Percentiles rank a stretch among this genome's conserved stretches.
Evolutionary conservation across 2,329 filamentous ascomycete species (phyloP).

Genomic region (Curvularia lunata): DNA sequence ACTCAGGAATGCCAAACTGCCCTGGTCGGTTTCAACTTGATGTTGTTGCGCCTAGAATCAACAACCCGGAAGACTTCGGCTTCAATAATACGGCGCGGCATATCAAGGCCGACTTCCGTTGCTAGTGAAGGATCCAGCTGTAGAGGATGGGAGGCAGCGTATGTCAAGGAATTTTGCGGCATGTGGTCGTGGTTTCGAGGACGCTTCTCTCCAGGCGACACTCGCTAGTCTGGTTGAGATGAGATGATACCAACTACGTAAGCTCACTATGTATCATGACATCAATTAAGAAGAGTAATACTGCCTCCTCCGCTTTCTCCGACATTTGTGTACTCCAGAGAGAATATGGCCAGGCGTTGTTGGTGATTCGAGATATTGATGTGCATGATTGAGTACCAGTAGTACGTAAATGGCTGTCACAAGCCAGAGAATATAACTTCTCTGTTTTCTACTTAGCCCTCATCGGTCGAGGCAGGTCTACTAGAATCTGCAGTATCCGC

Average conservation of each 20-base stretch:
- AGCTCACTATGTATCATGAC: not conserved
- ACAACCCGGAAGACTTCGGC: not conserved
- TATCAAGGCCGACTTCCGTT: not conserved
- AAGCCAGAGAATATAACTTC: not conserved
- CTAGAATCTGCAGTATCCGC: not conserved
- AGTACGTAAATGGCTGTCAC: not conserved
- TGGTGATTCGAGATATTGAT: not conserved
- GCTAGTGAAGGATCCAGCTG: not conserved
- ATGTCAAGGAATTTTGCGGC: not conserved
- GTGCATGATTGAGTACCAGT: not conserved
- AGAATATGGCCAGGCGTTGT: not conserved
- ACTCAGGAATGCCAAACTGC: not conserved
- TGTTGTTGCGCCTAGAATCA: not conserved
- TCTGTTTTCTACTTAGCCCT: too few species aligned
- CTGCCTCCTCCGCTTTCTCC: not conserved
- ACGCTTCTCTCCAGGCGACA: not conserved
- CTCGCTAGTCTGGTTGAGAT: not conserved
- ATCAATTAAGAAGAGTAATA: not conserved
- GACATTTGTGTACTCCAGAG: not conserved
- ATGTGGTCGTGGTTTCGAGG: not conserved
- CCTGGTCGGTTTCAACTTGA: not conserved
- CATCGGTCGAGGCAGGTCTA: not conserved
- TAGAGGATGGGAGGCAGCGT: not conserved
- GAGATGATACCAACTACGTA: not conserved
- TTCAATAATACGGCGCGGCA: not conserved